Evolutionary conservation across 2,329 filamentous ascomycete species (phyloP).

Genomic region (Penicillium sp.): DNA sequence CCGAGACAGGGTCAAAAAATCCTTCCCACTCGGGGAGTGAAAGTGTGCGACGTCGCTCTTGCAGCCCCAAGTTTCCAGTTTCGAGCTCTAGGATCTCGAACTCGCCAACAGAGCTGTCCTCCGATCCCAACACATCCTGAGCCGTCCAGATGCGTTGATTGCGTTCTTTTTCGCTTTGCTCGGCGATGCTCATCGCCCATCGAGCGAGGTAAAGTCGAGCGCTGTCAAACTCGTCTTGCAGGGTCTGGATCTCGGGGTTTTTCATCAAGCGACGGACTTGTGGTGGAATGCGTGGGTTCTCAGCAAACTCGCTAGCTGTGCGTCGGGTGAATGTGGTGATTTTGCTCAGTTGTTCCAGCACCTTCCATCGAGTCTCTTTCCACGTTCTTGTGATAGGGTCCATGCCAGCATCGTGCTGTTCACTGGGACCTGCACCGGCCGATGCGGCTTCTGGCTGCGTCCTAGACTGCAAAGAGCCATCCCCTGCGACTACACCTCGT

Average conservation of each 20-base stretch:
- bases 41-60: slow-evolving; percentile 70
- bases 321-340: slow-evolving; percentile 92
- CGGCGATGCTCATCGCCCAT: slow-evolving; percentile 98
- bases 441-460: slow-evolving; percentile 33
- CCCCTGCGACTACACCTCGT: slow-evolving; percentile 32
- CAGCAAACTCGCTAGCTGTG: slow-evolving; percentile 84
- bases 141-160: slow-evolving; percentile 89
- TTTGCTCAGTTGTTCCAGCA: slow-evolving; percentile 93
- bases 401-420: slow-evolving; percentile 64
- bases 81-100: slow-evolving; percentile 88
- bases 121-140: slow-evolving; percentile 83
- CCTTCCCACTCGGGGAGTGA: slow-evolving; percentile 81
- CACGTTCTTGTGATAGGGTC: slow-evolving; percentile 89
- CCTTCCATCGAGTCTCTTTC: slow-evolving; percentile 92
- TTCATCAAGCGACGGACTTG: slow-evolving; percentile 78
- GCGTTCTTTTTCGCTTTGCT: slow-evolving; percentile 85
- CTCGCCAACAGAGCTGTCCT: slow-evolving; percentile 89
- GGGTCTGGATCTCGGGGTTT: slow-evolving; percentile 88
- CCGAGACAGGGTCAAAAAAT: slow-evolving; percentile 74
- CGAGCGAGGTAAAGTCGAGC: slow-evolving; percentile 87
- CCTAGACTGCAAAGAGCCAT: slow-evolving; percentile 37
- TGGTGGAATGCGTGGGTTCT: slow-evolving; percentile 84
- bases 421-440: slow-evolving; percentile 26
- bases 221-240: slow-evolving; percentile 96
- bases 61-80: slow-evolving; percentile 63